Percentiles rank a stretch among this genome's conserved stretches.
Evolutionary conservation across 495 filamentous ascomycete genomes (phyloP).

Genomic region (Penicillium crystallinum): DNA sequence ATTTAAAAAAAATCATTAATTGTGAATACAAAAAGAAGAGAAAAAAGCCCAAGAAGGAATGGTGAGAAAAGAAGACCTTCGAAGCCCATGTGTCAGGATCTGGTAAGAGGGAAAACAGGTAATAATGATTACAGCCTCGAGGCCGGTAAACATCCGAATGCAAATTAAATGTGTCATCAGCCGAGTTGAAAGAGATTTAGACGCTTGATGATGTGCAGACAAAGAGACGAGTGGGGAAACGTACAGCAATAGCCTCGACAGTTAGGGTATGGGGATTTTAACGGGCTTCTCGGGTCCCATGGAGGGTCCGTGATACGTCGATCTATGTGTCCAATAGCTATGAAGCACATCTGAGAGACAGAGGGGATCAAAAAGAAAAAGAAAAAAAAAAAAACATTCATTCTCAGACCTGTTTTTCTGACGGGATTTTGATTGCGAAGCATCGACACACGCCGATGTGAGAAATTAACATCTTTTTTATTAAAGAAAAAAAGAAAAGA

Average conservation of each 20-base stretch:
- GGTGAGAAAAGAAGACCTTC: background rate
- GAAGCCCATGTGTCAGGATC: conserved; percentile 15
- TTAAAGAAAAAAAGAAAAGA: no score
- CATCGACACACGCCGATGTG: background rate
- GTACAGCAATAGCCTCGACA: background rate
- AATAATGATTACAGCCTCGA: conserved; percentile 26
- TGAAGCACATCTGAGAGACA: background rate
- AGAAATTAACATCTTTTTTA: no score
- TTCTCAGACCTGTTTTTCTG: background rate
- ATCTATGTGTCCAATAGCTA: background rate
- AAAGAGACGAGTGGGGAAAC: conserved; percentile 4
- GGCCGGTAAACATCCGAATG: conserved; percentile 20
- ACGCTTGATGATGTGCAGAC: conserved; percentile 10
- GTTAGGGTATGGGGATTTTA: background rate
- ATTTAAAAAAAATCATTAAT: no score
- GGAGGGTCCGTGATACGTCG: conserved; percentile 26
- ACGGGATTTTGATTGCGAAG: conserved; percentile 1
- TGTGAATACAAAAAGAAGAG: conserved; percentile 9
- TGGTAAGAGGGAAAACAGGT: conserved; percentile 39
- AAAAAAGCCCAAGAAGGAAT: conserved; percentile 1
- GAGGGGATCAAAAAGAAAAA: background rate
- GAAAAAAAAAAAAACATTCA: conserved; percentile 1
- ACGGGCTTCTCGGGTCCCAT: conserved; percentile 16
- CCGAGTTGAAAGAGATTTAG: conserved; percentile 10
- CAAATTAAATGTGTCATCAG: conserved; percentile 14